Evolutionary conservation across 345 rosid species (phyloP), one percentile per base, ranked within the genome.

Genomic region (Murraya koenigii): DNA sequence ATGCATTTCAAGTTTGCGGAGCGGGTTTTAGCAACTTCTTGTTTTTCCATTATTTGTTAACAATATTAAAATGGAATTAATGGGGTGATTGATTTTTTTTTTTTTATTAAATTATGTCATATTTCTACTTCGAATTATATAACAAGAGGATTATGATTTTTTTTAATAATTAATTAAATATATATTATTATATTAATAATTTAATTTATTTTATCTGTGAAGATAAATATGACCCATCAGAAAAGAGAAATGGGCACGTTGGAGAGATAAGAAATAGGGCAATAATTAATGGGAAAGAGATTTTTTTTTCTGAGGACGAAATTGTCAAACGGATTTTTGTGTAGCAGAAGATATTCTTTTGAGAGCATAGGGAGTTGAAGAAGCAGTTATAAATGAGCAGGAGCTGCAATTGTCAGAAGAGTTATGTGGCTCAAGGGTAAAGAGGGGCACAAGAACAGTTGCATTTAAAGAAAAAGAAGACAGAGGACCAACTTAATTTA

Each of bases 391-490:
- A 17, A 30, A 36, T 10, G 8, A 59, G 32, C 17, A n/a, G 70
- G 28, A 69, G 75, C 47, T 66, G 35, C 1, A 67, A 26, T 14
- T 71, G 66, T 65, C 61, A 69, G 69, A 44, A 39, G 32, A 22
- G 14, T 55, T 79, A 8, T 79, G 86, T 79, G 84, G 83, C 67
- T 76, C 28, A 22, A 38, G 73, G 25, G 32, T 44, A 54, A 72
- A 80, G 78, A 69, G 66, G 25, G 44, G 23, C 49, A 55, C 39
- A 74, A 2, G 55, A 35, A 32, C 61, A 44, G 15, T 5, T 63
- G 75, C 77, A 58, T 77, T 76, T 32, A 81, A 81, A 60, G 52
- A 64, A 69, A 35, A 68, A n/a, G 14, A 23, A 55, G 1, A 28
- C 15, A 62, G 26, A 32, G 65, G 11, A 74, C 54, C 54, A n/a